Base-by-base conservation (phyloP, 2,329 filamentous ascomycete species). In the Neonectria ditissima region DNA sequence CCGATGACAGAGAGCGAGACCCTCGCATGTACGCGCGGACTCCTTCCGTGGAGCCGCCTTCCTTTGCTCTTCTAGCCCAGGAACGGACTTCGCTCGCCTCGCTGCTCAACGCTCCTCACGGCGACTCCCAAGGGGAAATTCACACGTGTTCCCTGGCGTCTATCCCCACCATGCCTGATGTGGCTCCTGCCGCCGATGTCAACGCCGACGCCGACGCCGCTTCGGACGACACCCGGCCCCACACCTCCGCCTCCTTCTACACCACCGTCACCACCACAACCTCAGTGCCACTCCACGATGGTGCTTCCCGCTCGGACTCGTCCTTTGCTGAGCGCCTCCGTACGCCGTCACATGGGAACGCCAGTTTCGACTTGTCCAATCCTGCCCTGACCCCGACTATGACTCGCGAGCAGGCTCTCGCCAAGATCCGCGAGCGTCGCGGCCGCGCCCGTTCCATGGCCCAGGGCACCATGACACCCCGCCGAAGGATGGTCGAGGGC, bases 371-470 rank as follows among this genome's bases (percentile, higher is more conserved):
- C 74, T 74, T 80, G 43, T 84, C 79, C 63, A 85, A 89, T 74
- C 86, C 86, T 20, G 87, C 87, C 10, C 76, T 90, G 64, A 89
- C 85, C 44, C 87, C 88, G 5, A 91, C 88, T 41, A 89, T 91
- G 86, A 87, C 87, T 26, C 85, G 92, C 57, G 92, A 93, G 76
- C 85, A 93, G 77, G 92, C 92, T 4, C 84, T 95, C 16, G 90
- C 90, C 59, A 88, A 90, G 75, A 94, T 95, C 69, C 85, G 89
- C 56, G 89, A 92, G 79, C 84, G 92, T 28, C 82, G 92, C 56
- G 91, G 91, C 7, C 82, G 92, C 48, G 91, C 92, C 60, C 85
- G 88, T 69, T 92, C 90, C 75, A 86, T 91, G 61, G 88, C 89
- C 5, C 84, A 88, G 55, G 88, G 87, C 2, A 84, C 87, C 6